These are phyloP conservation scores for Teratosphaeria zuluensis DNA, from an alignment of 2,329 filamentous ascomycete genomes.

Conservation along the genomic window DNA sequence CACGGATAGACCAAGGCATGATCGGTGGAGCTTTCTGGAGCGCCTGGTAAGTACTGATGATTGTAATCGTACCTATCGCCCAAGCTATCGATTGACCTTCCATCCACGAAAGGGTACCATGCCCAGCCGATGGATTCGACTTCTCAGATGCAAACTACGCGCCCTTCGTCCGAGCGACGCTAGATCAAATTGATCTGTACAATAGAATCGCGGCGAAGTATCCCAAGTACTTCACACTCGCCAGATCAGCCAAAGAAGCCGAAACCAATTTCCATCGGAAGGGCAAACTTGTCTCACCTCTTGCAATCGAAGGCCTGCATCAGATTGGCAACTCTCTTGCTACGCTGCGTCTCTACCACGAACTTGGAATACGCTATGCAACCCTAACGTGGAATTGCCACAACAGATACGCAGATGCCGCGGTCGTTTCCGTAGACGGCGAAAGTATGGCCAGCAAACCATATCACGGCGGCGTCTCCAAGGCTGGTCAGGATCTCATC, in stretches of 20 bases:
- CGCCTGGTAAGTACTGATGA: slow-evolving; percentile 44
- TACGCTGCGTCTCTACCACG: slow-evolving; percentile 65
- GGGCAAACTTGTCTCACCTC: slow-evolving; percentile 58
- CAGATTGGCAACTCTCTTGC: slow-evolving; percentile 81
- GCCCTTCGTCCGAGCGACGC: slow-evolving; percentile 54
- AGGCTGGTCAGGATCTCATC: slow-evolving; percentile 58
- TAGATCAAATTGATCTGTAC: slow-evolving; percentile 68
- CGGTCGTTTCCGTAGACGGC: slow-evolving; percentile 48
- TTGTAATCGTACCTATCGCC: too few species aligned
- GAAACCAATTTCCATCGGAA: slow-evolving; percentile 39
- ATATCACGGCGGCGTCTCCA: slow-evolving; percentile 63
- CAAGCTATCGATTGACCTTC: too few species aligned
- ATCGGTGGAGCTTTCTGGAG: slow-evolving; percentile 91
- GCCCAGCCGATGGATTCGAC: slow-evolving; percentile 61
- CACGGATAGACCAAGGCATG: slow-evolving; percentile 59
- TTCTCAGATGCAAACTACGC: slow-evolving; percentile 66
- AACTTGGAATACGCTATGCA: slow-evolving; percentile 73
- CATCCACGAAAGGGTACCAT: slow-evolving; percentile 43
- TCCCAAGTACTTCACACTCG: slow-evolving; percentile 59
- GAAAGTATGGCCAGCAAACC: slow-evolving; percentile 39
- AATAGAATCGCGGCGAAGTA: slow-evolving; percentile 54
- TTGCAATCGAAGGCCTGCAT: slow-evolving; percentile 80
- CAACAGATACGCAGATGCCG: slow-evolving; percentile 80
- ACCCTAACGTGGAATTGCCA: slow-evolving; percentile 92
- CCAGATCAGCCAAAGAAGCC: slow-evolving; percentile 51